phyloP scores from a whole-genome alignment of 257 asterid genomes.

The Osmanthus fragrans region DNA sequence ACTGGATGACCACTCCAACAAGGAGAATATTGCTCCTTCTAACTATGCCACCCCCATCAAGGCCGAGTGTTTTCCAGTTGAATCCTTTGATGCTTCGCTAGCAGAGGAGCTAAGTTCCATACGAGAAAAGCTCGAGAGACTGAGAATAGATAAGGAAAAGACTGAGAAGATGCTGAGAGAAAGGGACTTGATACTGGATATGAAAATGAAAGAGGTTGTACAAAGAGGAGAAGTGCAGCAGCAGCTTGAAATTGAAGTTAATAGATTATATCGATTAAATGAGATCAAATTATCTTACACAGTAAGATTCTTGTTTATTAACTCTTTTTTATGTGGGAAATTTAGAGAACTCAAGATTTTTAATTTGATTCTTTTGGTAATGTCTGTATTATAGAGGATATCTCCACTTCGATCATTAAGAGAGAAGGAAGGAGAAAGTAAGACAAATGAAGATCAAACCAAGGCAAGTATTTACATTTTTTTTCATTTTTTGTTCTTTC shows the following conservation, averaged over 20 bases:
- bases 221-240: constrained; percentile 68
- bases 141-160: constrained; percentile 52
- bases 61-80: constrained; percentile 5
- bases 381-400: constrained; percentile 33
- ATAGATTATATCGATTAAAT: constrained; percentile 73
- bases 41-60: constrained; percentile 22
- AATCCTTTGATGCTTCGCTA: constrained; percentile 49
- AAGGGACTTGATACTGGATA: constrained; percentile 47
- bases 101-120: constrained; percentile 79
- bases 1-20: constrained; percentile 40
- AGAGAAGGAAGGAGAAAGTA: constrained; percentile 55
- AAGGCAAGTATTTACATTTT: constrained; percentile 11
- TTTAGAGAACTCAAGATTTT: background rate
- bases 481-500: background rate
- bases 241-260: constrained; percentile 78
- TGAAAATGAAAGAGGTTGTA: constrained; percentile 54
- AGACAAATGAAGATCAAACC: constrained; percentile 33
- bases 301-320: constrained; percentile 34
- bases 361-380: background rate
- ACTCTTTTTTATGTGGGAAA: too few species aligned
- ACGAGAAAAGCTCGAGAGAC: constrained; percentile 60
- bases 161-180: constrained; percentile 57
- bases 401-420: constrained; percentile 64
- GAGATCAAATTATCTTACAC: constrained; percentile 66
- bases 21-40: constrained; percentile 54